Evolutionary conservation across 257 asterid species (phyloP).

Genomic region (Solanum lycopersicoides): DNA sequence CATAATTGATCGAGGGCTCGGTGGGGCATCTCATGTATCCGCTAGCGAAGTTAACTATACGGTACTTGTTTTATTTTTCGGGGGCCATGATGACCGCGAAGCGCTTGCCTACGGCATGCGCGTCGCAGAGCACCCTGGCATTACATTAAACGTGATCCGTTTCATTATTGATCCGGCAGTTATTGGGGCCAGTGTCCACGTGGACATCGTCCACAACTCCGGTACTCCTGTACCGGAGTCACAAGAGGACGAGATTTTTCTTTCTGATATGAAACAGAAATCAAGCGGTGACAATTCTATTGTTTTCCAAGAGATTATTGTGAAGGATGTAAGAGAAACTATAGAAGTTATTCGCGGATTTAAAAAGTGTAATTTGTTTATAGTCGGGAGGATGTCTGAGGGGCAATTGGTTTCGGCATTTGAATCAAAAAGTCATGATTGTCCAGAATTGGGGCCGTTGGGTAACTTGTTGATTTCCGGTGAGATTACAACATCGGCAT

Average conservation of each 20-base stretch:
- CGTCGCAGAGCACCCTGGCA: constrained; percentile 6
- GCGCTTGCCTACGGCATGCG: background rate
- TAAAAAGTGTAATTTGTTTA: background rate
- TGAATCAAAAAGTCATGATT: background rate
- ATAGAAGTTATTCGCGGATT: background rate
- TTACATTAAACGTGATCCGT: background rate
- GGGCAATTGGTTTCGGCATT: constrained; percentile 2
- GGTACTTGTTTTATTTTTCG: constrained; percentile 31
- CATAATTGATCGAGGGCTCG: constrained; percentile 45
- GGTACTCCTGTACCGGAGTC: background rate
- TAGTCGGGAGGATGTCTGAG: constrained; percentile 2
- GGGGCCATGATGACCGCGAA: constrained; percentile 13
- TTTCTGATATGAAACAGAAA: background rate
- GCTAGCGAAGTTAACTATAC: constrained; percentile 37
- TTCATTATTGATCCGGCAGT: background rate
- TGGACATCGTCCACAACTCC: background rate
- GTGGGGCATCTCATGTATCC: constrained; percentile 42
- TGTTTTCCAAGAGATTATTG: background rate
- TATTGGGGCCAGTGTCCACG: background rate
- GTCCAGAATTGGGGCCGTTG: constrained; percentile 3
- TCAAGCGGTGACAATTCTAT: background rate
- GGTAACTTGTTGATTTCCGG: constrained; percentile 1
- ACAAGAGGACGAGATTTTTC: background rate
- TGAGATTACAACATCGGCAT: background rate
- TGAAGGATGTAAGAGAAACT: background rate